Evolutionary conservation across 2,329 filamentous ascomycete species (phyloP).

Genomic region (Esteya vermicola): DNA sequence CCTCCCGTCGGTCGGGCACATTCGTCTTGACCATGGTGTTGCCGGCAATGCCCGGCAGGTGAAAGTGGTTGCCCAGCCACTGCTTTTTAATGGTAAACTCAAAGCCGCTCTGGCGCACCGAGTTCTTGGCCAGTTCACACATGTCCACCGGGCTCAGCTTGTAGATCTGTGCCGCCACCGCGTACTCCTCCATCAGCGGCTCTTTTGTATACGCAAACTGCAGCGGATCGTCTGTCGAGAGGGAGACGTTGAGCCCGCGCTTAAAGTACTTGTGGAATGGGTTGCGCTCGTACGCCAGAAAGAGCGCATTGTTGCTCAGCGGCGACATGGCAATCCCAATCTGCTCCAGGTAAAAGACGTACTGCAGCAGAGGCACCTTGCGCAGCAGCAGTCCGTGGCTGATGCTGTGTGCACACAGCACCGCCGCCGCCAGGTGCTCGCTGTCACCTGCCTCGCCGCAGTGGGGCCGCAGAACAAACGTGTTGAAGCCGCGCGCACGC

Average conservation of each 20-base stretch:
- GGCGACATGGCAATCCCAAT: slow-evolving; percentile 99
- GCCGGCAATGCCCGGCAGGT: slow-evolving; percentile 64
- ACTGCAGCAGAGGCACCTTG: slow-evolving; percentile 89
- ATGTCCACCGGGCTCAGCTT: slow-evolving; percentile 95
- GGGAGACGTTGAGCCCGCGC: slow-evolving; percentile 83
- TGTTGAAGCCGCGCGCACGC: slow-evolving; percentile 86
- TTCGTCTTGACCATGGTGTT: slow-evolving; percentile 96
- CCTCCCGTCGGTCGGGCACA: slow-evolving; percentile 81
- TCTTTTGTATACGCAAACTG: slow-evolving; percentile 99
- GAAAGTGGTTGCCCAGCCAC: slow-evolving; percentile 74
- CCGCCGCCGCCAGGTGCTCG: slow-evolving; percentile 84
- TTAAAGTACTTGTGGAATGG: slow-evolving; percentile 94
- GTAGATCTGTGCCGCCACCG: slow-evolving; percentile 95
- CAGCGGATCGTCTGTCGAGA: slow-evolving; percentile 91
- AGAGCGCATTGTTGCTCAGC: slow-evolving; percentile 91
- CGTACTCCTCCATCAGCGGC: slow-evolving; percentile 94
- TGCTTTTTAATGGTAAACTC: slow-evolving; percentile 78
- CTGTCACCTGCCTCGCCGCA: slow-evolving; percentile 95
- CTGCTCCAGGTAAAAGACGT: slow-evolving; percentile 94
- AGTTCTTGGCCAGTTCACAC: slow-evolving; percentile 96
- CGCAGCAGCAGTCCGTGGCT: slow-evolving; percentile 85
- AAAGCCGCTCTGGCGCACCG: slow-evolving; percentile 87
- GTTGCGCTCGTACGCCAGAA: slow-evolving; percentile 92
- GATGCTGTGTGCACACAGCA: slow-evolving; percentile 90
- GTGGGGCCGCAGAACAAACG: slow-evolving; percentile 82